Conservation (phyloP, 805 yeast species). For the Ogataea parapolymorpha region DNA sequence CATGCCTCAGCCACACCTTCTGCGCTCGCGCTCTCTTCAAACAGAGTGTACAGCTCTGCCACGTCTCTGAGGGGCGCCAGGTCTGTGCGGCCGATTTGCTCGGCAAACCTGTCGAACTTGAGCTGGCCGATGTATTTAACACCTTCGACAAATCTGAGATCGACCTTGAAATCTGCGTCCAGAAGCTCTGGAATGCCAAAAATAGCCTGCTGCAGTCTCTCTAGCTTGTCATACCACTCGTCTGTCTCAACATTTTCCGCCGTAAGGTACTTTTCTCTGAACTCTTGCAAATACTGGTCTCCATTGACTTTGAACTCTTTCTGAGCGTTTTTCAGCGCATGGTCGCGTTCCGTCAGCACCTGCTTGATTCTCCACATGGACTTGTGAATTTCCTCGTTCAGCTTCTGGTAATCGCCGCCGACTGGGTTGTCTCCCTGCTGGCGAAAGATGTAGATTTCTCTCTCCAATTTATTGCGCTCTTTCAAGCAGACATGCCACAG, state of each 20-base stretch:
- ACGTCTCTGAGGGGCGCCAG: slow-evolving; percentile 41
- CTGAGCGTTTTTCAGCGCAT: slow-evolving; percentile 60
- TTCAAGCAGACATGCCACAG: slow-evolving; percentile 86
- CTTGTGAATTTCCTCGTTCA: slow-evolving; percentile 45
- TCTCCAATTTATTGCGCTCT: slow-evolving; percentile 73
- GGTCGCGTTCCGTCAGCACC: slow-evolving; percentile 82
- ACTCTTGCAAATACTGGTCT: slow-evolving; percentile 50
- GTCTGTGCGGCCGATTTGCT: slow-evolving; percentile 36
- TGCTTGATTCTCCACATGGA: slow-evolving; percentile 82
- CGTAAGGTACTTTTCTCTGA: slow-evolving; percentile 54
- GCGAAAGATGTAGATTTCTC: slow-evolving; percentile 63
- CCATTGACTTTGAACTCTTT: slow-evolving; percentile 43
- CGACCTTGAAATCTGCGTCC: slow-evolving; percentile 55
- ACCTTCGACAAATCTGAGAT: slow-evolving; percentile 62
- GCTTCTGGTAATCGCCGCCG: slow-evolving; percentile 17
- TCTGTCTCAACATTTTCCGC: slow-evolving; percentile 51
- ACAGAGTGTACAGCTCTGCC: slow-evolving; percentile 35
- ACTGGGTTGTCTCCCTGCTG: slow-evolving; percentile 34
- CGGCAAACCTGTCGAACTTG: slow-evolving; percentile 52
- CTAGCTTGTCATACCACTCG: slow-evolving; percentile 64
- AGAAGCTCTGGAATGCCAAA: slow-evolving; percentile 79
- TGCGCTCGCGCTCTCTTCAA: slow-evolving; percentile 35
- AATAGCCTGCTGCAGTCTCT: slow-evolving; percentile 75
- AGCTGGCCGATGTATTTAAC: slow-evolving; percentile 65
- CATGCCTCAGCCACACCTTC: slow-evolving; percentile 36